Base-by-base conservation (phyloP, 1,139 yeast species). In the Candida sp. region DNA sequence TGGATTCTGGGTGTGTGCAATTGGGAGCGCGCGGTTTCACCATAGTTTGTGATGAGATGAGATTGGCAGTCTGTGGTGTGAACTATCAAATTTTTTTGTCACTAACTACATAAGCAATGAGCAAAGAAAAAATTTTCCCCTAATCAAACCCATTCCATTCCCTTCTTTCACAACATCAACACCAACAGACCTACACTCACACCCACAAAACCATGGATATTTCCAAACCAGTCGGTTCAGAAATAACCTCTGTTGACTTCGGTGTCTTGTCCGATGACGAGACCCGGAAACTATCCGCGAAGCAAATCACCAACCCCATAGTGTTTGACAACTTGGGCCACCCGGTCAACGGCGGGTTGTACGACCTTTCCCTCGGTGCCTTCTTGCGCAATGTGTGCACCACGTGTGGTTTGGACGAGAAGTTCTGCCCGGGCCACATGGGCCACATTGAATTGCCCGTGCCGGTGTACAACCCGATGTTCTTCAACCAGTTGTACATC, bases 401-500 rank as follows among this genome's bases (percentile, higher is more conserved):
- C 30, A 94, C 99, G 2, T 96, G 99, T 82, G 98, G 98, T 30
- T 78, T 94, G 56, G 97, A 92, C 67, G 98, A 94, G 61, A 85
- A 90, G 65, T 88, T 84, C 63, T 96, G 99, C 74, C 98, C 98
- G 3, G 99, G 99, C 37, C 99, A 96, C 70, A 92, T 91, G 73
- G 99, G 99, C 53, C 99, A 96, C 70, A 92, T 96, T 54, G 98
- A 94, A 68, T 81, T 96, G 59, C 99, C 99, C 8, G 88, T 91
- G 39, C 97, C 98, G 5, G 96, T 91, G 44, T 96, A 92, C 76
- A 94, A 92, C 67, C 98, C 99, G 17, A 75, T 96, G 63, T 94
- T 96, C 66, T 94, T 96, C 83, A 84, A 85, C 65, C 98, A 94
- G 70, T 78, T 96, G 78, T 94, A 87, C 75, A 81, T 90, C 54